Conservation (phyloP, 306 rosid genomes). For the Acmispon strigosus region DNA sequence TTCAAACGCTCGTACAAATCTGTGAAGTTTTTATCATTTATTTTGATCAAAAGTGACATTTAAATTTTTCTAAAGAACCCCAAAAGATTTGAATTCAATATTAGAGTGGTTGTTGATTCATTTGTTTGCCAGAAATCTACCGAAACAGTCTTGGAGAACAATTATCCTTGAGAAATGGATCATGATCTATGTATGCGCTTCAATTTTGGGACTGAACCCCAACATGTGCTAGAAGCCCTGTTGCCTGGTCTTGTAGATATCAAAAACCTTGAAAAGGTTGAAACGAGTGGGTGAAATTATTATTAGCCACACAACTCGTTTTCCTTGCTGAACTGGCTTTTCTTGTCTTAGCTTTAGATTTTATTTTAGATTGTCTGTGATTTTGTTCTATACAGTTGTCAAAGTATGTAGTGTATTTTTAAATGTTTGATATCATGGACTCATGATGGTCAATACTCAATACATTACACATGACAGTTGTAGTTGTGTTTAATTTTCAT, state of each 20-base stretch:
- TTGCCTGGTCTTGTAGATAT: conserved; percentile 21
- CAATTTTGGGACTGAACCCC: not conserved
- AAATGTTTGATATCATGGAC: not conserved
- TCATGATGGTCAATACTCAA: not conserved
- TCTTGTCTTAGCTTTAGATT: conserved; percentile 22
- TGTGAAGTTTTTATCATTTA: no score
- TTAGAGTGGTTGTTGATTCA: no score
- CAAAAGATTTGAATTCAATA: no score
- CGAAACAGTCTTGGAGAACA: no score
- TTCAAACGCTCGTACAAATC: no score
- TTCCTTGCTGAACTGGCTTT: conserved; percentile 18
- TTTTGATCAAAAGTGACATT: no score
- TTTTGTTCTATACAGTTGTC: not conserved
- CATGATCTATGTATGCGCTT: not conserved
- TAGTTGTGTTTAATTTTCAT: no score
- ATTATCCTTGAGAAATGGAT: not conserved
- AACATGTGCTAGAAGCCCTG: conserved; percentile 19
- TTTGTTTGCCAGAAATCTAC: no score
- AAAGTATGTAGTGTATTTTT: not conserved
- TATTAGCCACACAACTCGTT: not conserved
- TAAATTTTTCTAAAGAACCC: no score
- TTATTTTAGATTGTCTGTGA: not conserved
- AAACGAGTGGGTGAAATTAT: not conserved
- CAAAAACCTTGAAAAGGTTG: not conserved
- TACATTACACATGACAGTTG: not conserved